Conservation (phyloP, 306 rosid species). For the Rosa persica region DNA sequence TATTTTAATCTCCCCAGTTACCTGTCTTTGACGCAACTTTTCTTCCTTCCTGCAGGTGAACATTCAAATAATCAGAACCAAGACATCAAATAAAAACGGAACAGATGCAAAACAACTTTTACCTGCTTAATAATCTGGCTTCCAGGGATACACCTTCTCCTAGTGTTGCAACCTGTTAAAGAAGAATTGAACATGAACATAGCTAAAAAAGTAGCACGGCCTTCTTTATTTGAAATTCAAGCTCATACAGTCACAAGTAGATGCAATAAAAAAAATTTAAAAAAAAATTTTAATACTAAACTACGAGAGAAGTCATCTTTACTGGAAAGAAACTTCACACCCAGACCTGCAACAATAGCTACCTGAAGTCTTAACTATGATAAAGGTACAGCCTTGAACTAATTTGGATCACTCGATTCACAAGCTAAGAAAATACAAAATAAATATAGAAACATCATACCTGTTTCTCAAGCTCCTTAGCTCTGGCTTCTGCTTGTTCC, state of each 20-base stretch:
- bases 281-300: neutral
- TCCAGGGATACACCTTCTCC: constrained; percentile 98
- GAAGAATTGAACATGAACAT: constrained; percentile 25
- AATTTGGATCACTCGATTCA: neutral
- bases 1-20: constrained; percentile 31
- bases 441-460: constrained; percentile 33
- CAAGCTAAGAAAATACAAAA: neutral
- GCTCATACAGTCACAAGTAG: neutral
- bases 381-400: neutral
- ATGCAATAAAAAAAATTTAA: neutral
- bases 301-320: neutral
- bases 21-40: constrained; percentile 95
- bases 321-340: neutral
- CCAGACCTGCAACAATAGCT: neutral
- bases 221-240: neutral
- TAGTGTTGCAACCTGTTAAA: constrained; percentile 78
- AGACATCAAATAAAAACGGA: constrained; percentile 17
- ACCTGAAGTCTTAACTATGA: neutral
- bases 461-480: constrained; percentile 91
- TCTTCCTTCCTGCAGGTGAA: constrained; percentile 91
- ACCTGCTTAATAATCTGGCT: constrained; percentile 93
- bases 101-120: constrained; percentile 10
- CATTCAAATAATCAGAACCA: constrained; percentile 30
- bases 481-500: constrained; percentile 86
- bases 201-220: constrained; percentile 15